Conservation (phyloP, 805 yeast species). For the Starmerella apis region DNA sequence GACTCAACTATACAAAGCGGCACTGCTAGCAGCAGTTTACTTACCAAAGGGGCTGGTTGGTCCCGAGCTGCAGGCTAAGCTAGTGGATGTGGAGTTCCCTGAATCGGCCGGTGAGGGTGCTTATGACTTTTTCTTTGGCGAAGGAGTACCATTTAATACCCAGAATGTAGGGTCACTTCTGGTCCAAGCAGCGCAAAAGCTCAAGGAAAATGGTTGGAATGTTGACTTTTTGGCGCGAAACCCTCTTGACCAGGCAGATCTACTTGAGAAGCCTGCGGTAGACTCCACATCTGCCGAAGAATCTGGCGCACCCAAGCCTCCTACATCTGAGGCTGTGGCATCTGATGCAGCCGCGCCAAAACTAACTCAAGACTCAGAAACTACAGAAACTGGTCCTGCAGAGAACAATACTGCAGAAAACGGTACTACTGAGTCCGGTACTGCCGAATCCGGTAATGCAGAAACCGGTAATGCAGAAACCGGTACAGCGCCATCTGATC, state of each 20-base stretch:
- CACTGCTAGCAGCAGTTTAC: conserved; percentile 21
- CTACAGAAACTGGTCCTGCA: neutral
- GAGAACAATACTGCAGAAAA: neutral
- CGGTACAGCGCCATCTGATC: no score
- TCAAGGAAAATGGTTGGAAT: conserved; percentile 24
- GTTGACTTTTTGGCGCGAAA: conserved; percentile 21
- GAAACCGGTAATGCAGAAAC: no score
- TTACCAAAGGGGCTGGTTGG: conserved; percentile 7
- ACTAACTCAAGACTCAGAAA: no score
- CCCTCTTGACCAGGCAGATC: conserved; percentile 9
- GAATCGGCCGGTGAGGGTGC: neutral
- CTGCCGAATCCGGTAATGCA: neutral
- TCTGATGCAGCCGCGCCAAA: neutral
- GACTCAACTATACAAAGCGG: conserved; percentile 16
- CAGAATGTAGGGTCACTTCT: conserved; percentile 27
- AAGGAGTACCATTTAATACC: conserved; percentile 30
- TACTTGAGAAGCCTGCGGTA: neutral
- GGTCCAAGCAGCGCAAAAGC: conserved; percentile 19
- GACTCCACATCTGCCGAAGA: neutral
- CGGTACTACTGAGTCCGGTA: neutral
- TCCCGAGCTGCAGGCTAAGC: conserved; percentile 10
- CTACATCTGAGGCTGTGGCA: neutral
- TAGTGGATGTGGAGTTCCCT: conserved; percentile 4
- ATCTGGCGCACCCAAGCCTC: no score
- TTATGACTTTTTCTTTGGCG: conserved; percentile 18